Evolutionary conservation across 768 basidiomycete genomes (phyloP), one percentile per base, ranked within the genome.

Genomic region (Trametes meyenii): DNA sequence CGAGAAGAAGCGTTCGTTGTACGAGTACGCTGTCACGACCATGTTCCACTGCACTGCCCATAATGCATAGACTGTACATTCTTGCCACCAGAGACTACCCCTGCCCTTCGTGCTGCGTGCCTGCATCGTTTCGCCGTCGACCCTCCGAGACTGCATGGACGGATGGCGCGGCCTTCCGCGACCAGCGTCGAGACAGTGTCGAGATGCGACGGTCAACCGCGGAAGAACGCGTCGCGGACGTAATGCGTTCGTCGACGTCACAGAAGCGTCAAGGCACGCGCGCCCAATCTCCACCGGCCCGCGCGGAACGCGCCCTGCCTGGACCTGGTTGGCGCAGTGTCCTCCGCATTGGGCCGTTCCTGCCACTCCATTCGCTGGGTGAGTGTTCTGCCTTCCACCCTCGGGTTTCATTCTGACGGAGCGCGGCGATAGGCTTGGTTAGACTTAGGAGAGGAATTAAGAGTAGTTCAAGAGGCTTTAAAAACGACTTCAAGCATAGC

Each of bases 21-120:
- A 66, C 36, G 58, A 62, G 40, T 60, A 60, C 55, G 61, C 59
- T 51, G 54, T 55, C 45, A 49, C 24, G 46, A 40, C 33, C 50
- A 39, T 35, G 21, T 40, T 50, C 14, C 48, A 36, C 24, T 42
- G 44, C 56, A 35, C 24, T 29, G 29, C 10, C 35, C 14, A 43
- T 63, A 61, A 66, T 63, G 21, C 62, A 52, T 66, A 63, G 65
- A 63, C 52, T 66, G 65, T 66, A 63, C 48, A 66, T 66, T 23
- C 21, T 26, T 42, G 17, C 14, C 17, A 8, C 14, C 17, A 8
- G n/a, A 21, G 21, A 19, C 13, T 6, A 12, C 39, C 39, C 21
- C 24, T 6, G 2, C 42, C 39, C 39, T 42, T 24, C 38, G 51
- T 53, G 51, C 51, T 13, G 19, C 16, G 17, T 29, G 29, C 4